Conservation (phyloP, 306 rosid species). For the Begonia fuchsioides region DNA sequence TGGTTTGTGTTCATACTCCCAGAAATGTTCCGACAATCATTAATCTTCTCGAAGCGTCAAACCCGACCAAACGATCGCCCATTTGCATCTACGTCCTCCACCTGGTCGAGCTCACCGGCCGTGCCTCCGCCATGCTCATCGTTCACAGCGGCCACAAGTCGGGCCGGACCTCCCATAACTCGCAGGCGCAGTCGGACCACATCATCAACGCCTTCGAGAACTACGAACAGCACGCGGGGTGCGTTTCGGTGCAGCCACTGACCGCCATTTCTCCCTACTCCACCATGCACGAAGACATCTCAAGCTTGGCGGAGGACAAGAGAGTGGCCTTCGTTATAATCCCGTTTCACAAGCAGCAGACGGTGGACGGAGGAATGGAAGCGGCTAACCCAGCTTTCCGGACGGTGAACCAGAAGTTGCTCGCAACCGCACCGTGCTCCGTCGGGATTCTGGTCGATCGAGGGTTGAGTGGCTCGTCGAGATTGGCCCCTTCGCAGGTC, state of each 20-base stretch:
- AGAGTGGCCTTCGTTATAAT: conserved; percentile 56
- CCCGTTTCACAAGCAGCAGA: conserved; percentile 88
- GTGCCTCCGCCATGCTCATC: conserved; percentile 93
- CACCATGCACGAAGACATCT: conserved; percentile 84
- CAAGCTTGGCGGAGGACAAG: conserved; percentile 68
- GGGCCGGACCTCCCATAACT: conserved; percentile 34
- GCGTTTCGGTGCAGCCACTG: conserved; percentile 48
- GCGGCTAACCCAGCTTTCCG: conserved; percentile 52
- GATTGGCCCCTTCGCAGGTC: conserved; percentile 27
- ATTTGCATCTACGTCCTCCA: conserved; percentile 64
- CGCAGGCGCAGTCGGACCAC: conserved; percentile 86
- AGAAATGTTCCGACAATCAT: conserved; percentile 77
- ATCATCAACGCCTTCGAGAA: conserved; percentile 71
- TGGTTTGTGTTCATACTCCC: conserved; percentile 66
- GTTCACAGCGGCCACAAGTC: conserved; percentile 56
- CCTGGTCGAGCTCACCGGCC: conserved; percentile 76
- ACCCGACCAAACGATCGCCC: conserved; percentile 65
- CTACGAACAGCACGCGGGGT: conserved; percentile 46
- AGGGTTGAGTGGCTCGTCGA: conserved; percentile 48
- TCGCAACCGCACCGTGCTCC: conserved; percentile 66
- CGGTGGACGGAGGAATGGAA: conserved; percentile 97
- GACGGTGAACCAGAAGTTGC: conserved; percentile 55
- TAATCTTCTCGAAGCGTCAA: conserved; percentile 69
- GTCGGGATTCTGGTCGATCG: conserved; percentile 76
- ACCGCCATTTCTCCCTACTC: conserved; percentile 86